Evolutionary conservation across 2,329 filamentous ascomycete genomes (phyloP), one percentile per base, ranked within the genome.

Genomic region (Trichocomaceae sp.): DNA sequence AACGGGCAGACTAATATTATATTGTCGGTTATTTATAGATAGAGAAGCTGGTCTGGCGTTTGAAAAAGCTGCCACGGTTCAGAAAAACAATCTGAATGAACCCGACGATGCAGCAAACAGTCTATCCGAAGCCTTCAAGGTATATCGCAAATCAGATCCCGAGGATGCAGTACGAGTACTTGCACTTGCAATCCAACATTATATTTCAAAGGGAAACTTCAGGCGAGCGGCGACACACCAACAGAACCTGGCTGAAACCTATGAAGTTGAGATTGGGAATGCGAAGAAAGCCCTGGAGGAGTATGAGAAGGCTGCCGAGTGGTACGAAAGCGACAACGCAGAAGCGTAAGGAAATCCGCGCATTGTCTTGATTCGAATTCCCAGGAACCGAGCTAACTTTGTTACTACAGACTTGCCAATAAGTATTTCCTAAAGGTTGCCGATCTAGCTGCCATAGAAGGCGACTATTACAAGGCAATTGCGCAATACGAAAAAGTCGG

Each of bases 401-500:
- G 10, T 31, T 17, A 29, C 26, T 19, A 23, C 63, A 90, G 88
- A 35, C 81, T 96, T 31, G 90, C 91, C 59, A 97, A 95, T 77
- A 96, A 96, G 74, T 83, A 93, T 57, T 95, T 83, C 78, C 83
- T 96, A 62, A 96, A 96, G 76, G 87, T 91, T 9, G 92, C 90
- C 47, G 93, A 97, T 65, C 79, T 96, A 46, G 81, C 88, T 6
- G 93, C 89, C 12, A 74, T 95, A 13, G 86, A 90, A 55, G 83
- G 77, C 57, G 88, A 96, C 69, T 96, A 95, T 76, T 85, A 85
- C 76, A 89, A 86, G 72, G 83, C 90, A 55, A 89, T 91, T 63
- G 81, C 86, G 59, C 80, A 85, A 62, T 96, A 87, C 75, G 92
- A 97, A 71, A 85, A 86, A 66, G 89, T 96, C 48, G 87, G 90